These are phyloP conservation scores for Phialophora expanda DNA, from an alignment of 2,329 filamentous ascomycete species.

Conservation along the genomic window DNA sequence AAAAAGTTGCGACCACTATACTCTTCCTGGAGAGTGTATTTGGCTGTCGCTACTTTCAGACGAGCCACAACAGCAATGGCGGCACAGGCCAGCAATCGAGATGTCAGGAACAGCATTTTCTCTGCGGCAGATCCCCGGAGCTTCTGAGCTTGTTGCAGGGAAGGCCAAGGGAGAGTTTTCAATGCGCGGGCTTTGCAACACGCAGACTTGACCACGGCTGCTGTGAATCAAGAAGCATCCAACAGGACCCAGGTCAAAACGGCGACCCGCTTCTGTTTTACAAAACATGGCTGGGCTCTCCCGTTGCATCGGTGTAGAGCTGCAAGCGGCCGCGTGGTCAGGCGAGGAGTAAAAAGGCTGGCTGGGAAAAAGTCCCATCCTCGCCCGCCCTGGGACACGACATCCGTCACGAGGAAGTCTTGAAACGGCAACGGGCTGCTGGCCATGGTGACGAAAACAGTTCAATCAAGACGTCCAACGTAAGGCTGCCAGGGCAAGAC, in stretches of 20 bases:
- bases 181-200: neutral
- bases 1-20: neutral
- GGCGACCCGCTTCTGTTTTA: neutral
- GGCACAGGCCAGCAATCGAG: neutral
- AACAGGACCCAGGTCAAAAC: neutral
- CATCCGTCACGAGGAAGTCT: neutral
- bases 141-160: neutral
- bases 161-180: neutral
- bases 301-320: no score
- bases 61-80: neutral
- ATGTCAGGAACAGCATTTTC: neutral
- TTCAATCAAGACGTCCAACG: neutral
- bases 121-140: neutral
- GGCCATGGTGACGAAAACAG: neutral
- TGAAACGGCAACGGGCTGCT: neutral
- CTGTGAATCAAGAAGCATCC: neutral
- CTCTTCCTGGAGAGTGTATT: neutral
- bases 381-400: neutral
- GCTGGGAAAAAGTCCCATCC: no score
- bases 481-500: neutral
- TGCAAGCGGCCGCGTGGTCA: no score
- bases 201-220: neutral
- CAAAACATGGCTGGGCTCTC: no score
- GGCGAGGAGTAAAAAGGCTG: no score
- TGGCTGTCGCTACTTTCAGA: neutral